These are phyloP conservation scores for Blechomonas ayalai DNA, from an alignment of 208 protist genomes.

Conservation along the genomic window DNA sequence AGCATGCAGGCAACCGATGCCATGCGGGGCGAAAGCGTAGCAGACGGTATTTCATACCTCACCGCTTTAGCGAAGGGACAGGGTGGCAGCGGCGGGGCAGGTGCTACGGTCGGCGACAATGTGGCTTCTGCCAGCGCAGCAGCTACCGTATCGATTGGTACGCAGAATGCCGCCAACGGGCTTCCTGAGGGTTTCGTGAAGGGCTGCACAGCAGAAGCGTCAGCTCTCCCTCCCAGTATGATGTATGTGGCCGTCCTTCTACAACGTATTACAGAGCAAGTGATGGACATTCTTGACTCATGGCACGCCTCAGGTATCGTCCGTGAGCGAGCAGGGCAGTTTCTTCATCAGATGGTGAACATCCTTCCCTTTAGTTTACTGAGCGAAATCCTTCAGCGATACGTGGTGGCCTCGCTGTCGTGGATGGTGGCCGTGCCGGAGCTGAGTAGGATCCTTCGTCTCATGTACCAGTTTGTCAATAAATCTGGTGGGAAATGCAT, in stretches of 20 bases:
- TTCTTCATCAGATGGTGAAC: constrained; percentile 62
- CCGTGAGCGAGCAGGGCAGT: constrained; percentile 42
- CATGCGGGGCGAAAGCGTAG: neutral
- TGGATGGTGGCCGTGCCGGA: constrained; percentile 57
- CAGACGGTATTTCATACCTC: constrained; percentile 4
- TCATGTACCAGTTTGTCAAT: constrained; percentile 58
- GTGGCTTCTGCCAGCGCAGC: too few species aligned
- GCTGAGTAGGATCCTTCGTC: constrained; percentile 52
- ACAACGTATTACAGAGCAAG: constrained; percentile 23
- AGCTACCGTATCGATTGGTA: too few species aligned
- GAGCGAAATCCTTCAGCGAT: constrained; percentile 24
- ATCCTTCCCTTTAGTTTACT: constrained; percentile 43
- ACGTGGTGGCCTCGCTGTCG: constrained; percentile 30
- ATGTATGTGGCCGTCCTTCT: too few species aligned
- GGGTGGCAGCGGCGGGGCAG: neutral
- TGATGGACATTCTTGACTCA: constrained; percentile 21
- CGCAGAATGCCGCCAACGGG: neutral
- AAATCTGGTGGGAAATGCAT: constrained; percentile 26
- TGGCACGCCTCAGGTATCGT: constrained; percentile 29
- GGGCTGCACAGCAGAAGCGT: constrained; percentile 2
- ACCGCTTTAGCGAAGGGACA: constrained; percentile 2
- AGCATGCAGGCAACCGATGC: too few species aligned
- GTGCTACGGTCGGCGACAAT: too few species aligned
- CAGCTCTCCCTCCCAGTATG: constrained; percentile 1
- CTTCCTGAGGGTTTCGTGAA: neutral